These are phyloP conservation scores for Pleurostoma richardsiae DNA, from an alignment of 2,329 filamentous ascomycete genomes.

Conservation along the genomic window DNA sequence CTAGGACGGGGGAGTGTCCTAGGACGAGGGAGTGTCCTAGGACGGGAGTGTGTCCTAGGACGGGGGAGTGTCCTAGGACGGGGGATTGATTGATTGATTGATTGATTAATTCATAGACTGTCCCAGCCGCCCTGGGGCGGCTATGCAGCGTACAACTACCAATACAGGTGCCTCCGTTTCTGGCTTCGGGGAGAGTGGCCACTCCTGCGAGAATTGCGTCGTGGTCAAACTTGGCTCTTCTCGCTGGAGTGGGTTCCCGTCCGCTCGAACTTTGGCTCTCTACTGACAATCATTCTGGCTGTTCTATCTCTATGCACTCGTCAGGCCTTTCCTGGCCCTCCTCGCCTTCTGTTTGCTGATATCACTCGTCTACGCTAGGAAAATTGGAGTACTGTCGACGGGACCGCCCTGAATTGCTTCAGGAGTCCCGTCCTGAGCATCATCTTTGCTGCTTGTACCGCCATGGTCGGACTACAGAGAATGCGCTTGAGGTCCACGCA, in stretches of 20 bases:
- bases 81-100: too few species aligned
- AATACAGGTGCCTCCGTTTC: slow-evolving; percentile 4
- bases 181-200: slow-evolving; percentile 1
- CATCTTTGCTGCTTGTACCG: slow-evolving; percentile 26
- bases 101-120: neutral
- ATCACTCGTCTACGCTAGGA: slow-evolving; percentile 15
- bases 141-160: slow-evolving; percentile 11
- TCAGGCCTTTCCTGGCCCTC: slow-evolving; percentile 18
- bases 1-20: too few species aligned
- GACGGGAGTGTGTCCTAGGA: too few species aligned
- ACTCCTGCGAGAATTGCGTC: slow-evolving; percentile 2
- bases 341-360: slow-evolving; percentile 18
- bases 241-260: slow-evolving; percentile 2
- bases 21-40: too few species aligned
- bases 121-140: slow-evolving; percentile 3
- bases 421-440: slow-evolving; percentile 23
- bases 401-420: slow-evolving; percentile 18
- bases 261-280: slow-evolving; percentile 4
- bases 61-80: too few species aligned
- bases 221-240: neutral
- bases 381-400: slow-evolving; percentile 15
- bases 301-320: slow-evolving; percentile 19
- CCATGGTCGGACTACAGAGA: slow-evolving; percentile 23
- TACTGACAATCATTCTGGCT: slow-evolving; percentile 8
- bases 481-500: slow-evolving; percentile 21